These are phyloP conservation scores for Cerrena zonata DNA, from an alignment of 1,284 basidiomycete species.

Conservation along the genomic window DNA sequence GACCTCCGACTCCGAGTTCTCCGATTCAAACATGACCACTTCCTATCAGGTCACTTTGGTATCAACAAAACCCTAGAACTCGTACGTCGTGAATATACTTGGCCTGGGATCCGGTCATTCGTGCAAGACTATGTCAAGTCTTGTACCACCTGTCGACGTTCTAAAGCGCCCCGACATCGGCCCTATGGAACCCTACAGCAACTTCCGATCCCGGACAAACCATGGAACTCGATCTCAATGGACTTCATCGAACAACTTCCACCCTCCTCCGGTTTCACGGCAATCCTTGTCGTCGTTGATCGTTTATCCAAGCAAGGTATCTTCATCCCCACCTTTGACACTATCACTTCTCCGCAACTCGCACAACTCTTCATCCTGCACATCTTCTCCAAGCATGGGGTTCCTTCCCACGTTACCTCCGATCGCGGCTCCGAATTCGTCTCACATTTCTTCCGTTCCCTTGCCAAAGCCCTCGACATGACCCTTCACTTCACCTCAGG, in stretches of 20 bases:
- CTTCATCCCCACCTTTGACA: conserved; percentile 20
- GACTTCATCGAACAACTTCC: conserved; percentile 12
- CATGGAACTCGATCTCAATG: conserved; percentile 15
- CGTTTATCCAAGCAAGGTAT: conserved; percentile 10
- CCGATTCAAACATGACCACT: not conserved
- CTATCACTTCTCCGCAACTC: conserved; percentile 28
- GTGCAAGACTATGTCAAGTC: conserved; percentile 10
- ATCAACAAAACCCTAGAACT: conserved; percentile 14
- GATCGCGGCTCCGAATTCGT: conserved; percentile 25
- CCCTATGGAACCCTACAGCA: conserved; percentile 11
- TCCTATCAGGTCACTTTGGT: conserved; percentile 10
- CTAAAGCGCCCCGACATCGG: conserved; percentile 8
- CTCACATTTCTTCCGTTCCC: conserved; percentile 23
- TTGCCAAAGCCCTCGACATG: conserved; percentile 16
- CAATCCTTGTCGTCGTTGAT: conserved; percentile 13
- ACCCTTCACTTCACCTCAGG: conserved; percentile 10
- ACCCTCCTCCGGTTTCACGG: not conserved
- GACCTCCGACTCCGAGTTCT: conserved; percentile 11
- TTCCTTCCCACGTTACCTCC: conserved; percentile 25
- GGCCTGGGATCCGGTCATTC: conserved; percentile 10
- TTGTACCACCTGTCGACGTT: conserved; percentile 7
- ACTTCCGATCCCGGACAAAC: conserved; percentile 8
- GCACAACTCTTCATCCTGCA: conserved; percentile 25
- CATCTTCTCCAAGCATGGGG: conserved; percentile 27
- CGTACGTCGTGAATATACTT: conserved; percentile 10